Base-by-base conservation (phyloP, 2,329 filamentous ascomycete genomes). In the Fusarium mangiferae region DNA sequence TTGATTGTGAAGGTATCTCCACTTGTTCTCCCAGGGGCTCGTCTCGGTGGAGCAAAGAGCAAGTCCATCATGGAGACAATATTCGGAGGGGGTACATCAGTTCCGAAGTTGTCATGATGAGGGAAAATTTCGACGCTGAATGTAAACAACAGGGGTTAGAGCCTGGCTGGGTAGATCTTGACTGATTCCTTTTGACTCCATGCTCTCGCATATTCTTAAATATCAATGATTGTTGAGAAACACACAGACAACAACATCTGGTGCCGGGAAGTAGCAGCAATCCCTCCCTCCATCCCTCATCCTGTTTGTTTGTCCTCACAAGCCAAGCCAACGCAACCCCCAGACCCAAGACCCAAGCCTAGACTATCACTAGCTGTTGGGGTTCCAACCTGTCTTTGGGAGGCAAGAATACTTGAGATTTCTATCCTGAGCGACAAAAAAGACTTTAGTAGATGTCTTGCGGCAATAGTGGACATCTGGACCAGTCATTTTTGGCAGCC, bases 51-150 rank as follows among this genome's bases (percentile, higher is more conserved):
- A 71, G 57, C n/a, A 28, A 38, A 63, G 42, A 55, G 46, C 33
- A 38, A 36, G 57, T 59, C 57, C 42, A 65, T 70, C 51, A 70
- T 70, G 67, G 36, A 54, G 57, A 35, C 44, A 42, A 57, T 59
- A 46, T 38, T 68, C 57, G 66, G 67, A 39, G 66, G 41, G 36
- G 41, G 36, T 39, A 57, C 56, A 51, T 15, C 48, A 60, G 35
- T 60, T 62, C 66, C 41, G 62, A 45, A 73, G 71, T 71, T 74
- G 70, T 74, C 71, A 73, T 74, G 71, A 73, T 63, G 70, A 58
- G 62, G 51, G 51, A 60, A 46, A 62, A 46, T 46, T 54, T 46
- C 48, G 24, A 35, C 28, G 46, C 14, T 28, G 41, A 33, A 69
- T 39, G 57, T 65, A 36, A 58, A 44, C 24, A 63, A 46, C 36